Evolutionary conservation across 2,329 filamentous ascomycete genomes (phyloP).

Genomic region (Stagonosporopsis vannaccii): DNA sequence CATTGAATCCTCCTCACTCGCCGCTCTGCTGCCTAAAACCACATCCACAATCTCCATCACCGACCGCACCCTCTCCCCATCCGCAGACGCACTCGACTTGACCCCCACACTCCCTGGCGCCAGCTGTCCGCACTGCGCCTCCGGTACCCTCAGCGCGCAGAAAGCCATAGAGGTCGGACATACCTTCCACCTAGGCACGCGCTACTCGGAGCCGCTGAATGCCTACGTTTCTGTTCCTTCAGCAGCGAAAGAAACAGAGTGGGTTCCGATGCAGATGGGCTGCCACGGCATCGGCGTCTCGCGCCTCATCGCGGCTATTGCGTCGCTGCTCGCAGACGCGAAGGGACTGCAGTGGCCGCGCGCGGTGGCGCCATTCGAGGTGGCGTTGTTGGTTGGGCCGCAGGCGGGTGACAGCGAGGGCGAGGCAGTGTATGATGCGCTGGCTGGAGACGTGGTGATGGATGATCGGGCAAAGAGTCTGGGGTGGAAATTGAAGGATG

Average conservation of each 20-base stretch:
- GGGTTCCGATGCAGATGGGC: conserved; percentile 82
- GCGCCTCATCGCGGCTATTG: conserved; percentile 85
- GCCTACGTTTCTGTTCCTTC: conserved; percentile 64
- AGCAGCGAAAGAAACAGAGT: conserved; percentile 37
- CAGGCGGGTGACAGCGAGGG: conserved; percentile 58
- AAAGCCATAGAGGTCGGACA: conserved; percentile 90
- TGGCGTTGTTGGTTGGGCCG: conserved; percentile 66
- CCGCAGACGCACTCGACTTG: conserved; percentile 57
- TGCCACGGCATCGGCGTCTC: conserved; percentile 96
- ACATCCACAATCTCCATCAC: conserved; percentile 25
- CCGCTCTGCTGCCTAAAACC: conserved; percentile 28
- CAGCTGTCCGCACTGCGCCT: conserved; percentile 72
- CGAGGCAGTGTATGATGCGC: conserved; percentile 68
- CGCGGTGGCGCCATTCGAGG: conserved; percentile 84
- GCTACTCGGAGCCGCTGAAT: conserved; percentile 79
- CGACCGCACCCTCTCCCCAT: conserved; percentile 27
- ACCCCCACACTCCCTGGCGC: conserved; percentile 73
- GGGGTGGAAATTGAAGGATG: conserved; percentile 88
- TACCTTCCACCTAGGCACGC: conserved; percentile 90
- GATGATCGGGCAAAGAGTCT: conserved; percentile 64
- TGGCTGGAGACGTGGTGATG: conserved; percentile 52
- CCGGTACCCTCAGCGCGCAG: conserved; percentile 69
- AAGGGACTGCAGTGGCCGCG: conserved; percentile 84
- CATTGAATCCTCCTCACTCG: conserved; percentile 57
- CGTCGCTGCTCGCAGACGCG: conserved; percentile 74